Evolutionary conservation across 1,284 basidiomycete genomes (phyloP).

Genomic region (Pseudozyma pruni): DNA sequence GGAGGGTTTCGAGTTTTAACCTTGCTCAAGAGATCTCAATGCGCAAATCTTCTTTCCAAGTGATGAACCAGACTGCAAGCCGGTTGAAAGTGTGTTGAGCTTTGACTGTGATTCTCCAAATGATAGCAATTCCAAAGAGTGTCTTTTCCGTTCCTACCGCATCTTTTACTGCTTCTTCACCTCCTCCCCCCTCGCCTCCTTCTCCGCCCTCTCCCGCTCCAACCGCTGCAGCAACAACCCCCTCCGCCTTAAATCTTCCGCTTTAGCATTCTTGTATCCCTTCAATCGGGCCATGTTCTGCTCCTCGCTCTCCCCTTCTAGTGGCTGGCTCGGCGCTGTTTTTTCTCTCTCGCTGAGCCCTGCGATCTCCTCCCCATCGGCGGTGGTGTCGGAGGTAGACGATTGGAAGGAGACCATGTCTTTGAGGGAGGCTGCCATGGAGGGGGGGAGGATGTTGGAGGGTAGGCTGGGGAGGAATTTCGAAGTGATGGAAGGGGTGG

Average conservation of each 20-base stretch:
- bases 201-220: slow-evolving; percentile 12
- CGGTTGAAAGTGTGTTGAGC: too few species aligned
- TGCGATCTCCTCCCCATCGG: slow-evolving; percentile 26
- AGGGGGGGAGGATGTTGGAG: slow-evolving; percentile 10
- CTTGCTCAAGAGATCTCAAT: too few species aligned
- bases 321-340: slow-evolving; percentile 2
- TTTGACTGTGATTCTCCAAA: too few species aligned
- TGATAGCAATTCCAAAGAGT: too few species aligned
- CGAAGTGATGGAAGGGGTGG: slow-evolving; percentile 1
- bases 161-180: too few species aligned
- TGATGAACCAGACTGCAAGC: too few species aligned
- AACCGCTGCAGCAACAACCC: slow-evolving; percentile 27
- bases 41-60: too few species aligned
- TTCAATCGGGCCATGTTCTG: slow-evolving; percentile 29
- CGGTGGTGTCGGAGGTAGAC: slow-evolving; percentile 25
- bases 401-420: slow-evolving; percentile 27
- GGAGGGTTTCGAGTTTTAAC: slow-evolving; percentile 86
- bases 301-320: slow-evolving; percentile 14
- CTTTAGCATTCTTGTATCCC: slow-evolving; percentile 53
- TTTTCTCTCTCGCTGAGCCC: not conserved
- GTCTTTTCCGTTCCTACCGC: too few species aligned
- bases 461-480: slow-evolving; percentile 16
- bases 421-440: slow-evolving; percentile 30
- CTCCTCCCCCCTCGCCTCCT: slow-evolving; percentile 4
- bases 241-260: slow-evolving; percentile 44